A percentile compares a stretch with the other conserved stretches of the same genome.
phyloP scores from a whole-genome alignment of 2,329 filamentous ascomycete genomes.

The Raffaelea albimanens region DNA sequence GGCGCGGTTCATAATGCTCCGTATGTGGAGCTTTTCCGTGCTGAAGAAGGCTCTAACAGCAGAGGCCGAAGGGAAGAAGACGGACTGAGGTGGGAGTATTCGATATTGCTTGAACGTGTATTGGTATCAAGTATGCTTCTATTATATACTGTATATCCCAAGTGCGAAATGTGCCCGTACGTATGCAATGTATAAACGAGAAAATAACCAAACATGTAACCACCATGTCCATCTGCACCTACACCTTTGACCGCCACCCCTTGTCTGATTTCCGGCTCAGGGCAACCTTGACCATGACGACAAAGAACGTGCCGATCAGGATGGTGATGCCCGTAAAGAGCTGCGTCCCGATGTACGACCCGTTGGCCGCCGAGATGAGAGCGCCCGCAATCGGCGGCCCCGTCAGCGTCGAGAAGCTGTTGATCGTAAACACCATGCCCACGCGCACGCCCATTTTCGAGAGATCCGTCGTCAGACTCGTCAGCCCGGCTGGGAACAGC shows the following conservation, averaged over 20 bases:
- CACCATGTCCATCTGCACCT: too few species aligned
- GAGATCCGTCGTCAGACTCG: conserved; percentile 42
- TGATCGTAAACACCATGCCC: conserved; percentile 49
- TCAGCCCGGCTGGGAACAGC: conserved; percentile 54
- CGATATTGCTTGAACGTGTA: too few species aligned
- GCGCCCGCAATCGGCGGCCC: conserved; percentile 43
- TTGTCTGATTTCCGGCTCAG: conserved; percentile 26
- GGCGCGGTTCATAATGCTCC: conserved; percentile 10
- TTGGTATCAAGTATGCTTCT: too few species aligned
- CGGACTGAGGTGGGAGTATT: background rate
- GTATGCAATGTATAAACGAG: too few species aligned
- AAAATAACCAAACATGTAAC: background rate
- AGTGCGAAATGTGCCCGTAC: background rate
- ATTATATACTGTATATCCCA: background rate
- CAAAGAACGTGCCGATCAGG: conserved; percentile 29
- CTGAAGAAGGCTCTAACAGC: background rate
- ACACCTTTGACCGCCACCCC: conserved; percentile 32
- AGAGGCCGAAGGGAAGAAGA: too few species aligned
- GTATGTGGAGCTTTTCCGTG: conserved; percentile 10
- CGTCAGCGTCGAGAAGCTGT: conserved; percentile 42
- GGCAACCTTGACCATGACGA: conserved; percentile 27
- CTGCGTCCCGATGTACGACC: conserved; percentile 38
- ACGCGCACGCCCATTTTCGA: conserved; percentile 43
- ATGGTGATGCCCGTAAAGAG: conserved; percentile 35
- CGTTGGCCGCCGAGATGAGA: conserved; percentile 31